Percentiles rank a stretch among this genome's conserved stretches.
Evolutionary conservation across 225 moss, liverwort and hornwort species (phyloP).

Genomic region (Pseudisothecium myosuroides): DNA sequence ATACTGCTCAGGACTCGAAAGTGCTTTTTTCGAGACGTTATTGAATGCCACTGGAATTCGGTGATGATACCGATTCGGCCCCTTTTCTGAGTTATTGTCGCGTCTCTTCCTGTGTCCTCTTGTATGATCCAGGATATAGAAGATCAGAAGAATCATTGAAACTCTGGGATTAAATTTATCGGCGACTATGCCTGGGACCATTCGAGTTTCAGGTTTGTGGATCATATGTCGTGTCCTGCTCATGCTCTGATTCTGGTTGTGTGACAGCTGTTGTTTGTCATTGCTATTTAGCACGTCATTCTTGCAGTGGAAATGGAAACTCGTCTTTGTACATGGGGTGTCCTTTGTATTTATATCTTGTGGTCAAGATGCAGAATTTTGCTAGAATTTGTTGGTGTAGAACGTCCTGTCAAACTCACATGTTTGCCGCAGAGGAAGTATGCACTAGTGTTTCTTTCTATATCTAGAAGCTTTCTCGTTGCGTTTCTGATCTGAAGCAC

Average conservation of each 20-base stretch:
- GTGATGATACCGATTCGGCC: not conserved
- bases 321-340: not conserved
- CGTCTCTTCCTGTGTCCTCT: not conserved
- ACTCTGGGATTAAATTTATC: not conserved
- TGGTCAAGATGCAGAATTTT: not conserved
- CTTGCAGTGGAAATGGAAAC: not conserved
- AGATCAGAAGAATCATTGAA: not conserved
- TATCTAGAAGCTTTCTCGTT: not conserved
- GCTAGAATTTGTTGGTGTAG: not conserved
- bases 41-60: not conserved
- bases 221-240: not conserved
- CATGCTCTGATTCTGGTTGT: not conserved
- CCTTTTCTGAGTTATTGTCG: not conserved
- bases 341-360: not conserved
- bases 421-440: not conserved
- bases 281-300: not conserved
- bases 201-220: constrained; percentile 56
- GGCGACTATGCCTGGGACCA: constrained; percentile 55
- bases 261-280: not conserved
- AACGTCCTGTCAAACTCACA: not conserved
- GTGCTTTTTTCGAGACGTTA: not conserved
- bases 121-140: not conserved
- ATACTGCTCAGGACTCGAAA: not conserved
- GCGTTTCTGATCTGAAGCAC: not conserved
- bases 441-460: not conserved